A percentile compares a stretch with the other conserved stretches of the same genome.
Conservation (phyloP, 345 rosid genomes). For the Eucalyptus urophylla region DNA sequence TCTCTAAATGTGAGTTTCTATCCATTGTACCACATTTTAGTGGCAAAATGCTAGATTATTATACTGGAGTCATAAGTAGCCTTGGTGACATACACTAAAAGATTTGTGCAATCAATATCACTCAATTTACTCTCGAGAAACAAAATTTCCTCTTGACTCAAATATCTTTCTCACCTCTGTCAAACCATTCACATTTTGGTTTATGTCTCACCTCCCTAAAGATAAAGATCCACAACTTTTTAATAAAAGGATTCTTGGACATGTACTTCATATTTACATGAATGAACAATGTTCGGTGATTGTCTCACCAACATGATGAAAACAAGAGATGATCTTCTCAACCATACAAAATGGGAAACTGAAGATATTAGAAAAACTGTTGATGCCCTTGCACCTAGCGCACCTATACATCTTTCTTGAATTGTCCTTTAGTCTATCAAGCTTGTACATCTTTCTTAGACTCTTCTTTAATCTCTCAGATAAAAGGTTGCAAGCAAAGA, state of each 20-base stretch:
- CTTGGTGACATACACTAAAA: background rate
- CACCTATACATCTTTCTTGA: background rate
- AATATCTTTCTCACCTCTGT: background rate
- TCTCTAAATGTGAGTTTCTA: background rate
- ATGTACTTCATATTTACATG: background rate
- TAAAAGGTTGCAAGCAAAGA: background rate
- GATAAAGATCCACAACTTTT: background rate
- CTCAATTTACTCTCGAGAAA: background rate
- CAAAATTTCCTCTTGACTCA: background rate
- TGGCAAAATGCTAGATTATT: background rate
- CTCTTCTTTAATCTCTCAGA: rapidly evolving
- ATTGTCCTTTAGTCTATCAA: background rate
- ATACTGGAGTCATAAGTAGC: background rate
- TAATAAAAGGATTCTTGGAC: background rate
- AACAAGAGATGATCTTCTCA: background rate
- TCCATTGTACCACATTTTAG: background rate
- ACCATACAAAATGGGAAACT: background rate
- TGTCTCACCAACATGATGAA: background rate
- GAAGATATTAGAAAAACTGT: rapidly evolving
- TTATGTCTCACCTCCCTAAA: background rate
- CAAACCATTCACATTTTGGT: background rate
- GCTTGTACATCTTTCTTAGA: background rate
- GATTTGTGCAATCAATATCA: background rate
- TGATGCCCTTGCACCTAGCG: background rate
- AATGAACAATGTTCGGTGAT: background rate